Percentiles rank a stretch among this genome's conserved stretches.
Conservation (phyloP, 2,329 filamentous ascomycete genomes). For the Lecanicillium sp. region DNA sequence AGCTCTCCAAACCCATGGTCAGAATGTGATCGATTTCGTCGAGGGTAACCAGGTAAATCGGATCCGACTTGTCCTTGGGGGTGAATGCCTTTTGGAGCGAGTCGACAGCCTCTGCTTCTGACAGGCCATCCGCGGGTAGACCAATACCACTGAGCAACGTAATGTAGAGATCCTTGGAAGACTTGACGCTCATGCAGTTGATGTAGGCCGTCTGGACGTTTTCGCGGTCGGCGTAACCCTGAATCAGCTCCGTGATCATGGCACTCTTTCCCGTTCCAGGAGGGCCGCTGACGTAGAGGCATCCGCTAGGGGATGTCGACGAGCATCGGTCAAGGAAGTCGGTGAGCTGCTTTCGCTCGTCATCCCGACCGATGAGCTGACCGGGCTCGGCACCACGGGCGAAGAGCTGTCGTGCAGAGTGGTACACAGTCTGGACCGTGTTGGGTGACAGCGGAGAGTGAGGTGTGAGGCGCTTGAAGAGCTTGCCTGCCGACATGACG, state of each 20-base stretch:
- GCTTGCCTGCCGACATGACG: constrained; percentile 67
- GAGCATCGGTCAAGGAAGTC: constrained; percentile 61
- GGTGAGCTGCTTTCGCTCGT: constrained; percentile 56
- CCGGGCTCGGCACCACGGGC: constrained; percentile 69
- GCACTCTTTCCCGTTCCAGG: constrained; percentile 97
- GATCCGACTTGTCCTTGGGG: constrained; percentile 45
- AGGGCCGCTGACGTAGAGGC: constrained; percentile 90
- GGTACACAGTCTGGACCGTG: constrained; percentile 69
- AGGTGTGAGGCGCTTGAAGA: constrained; percentile 71
- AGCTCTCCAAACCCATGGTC: constrained; percentile 76
- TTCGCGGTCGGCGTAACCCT: constrained; percentile 43
- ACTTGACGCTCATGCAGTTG: constrained; percentile 97
- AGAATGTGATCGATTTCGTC: constrained; percentile 95
- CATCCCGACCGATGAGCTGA: constrained; percentile 70
- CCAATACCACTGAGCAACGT: constrained; percentile 66
- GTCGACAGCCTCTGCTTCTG: constrained; percentile 60
- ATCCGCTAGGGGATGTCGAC: constrained; percentile 58
- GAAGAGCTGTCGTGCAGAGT: constrained; percentile 80
- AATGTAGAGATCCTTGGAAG: constrained; percentile 74
- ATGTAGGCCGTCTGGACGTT: constrained; percentile 67
- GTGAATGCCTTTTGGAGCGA: constrained; percentile 66
- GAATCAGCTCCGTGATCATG: constrained; percentile 73
- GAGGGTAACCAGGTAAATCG: constrained; percentile 73
- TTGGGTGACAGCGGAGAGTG: constrained; percentile 66
- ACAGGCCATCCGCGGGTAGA: constrained; percentile 43